Base-by-base conservation (phyloP, 176 grass and related monocot genomes). In the Carex pumila region DNA sequence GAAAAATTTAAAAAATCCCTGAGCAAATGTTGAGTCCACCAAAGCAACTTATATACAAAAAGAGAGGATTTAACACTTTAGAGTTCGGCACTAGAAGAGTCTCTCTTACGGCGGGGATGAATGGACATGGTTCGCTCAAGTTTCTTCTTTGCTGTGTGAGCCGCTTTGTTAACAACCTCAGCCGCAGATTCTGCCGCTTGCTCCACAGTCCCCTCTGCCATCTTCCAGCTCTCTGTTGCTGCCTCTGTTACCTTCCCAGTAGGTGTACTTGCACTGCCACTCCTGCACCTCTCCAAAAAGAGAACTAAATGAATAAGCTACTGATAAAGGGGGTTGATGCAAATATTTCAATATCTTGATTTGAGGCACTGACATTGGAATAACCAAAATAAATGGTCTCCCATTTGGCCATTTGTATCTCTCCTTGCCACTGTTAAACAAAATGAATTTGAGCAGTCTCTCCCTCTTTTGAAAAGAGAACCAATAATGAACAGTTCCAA, bases 161-260 rank as follows among this genome's bases (percentile, higher is more conserved):
- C 39, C 0, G 83, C 79, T 50, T 92, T 88, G 59, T 82, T 85
- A 14, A 89, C 88, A 25, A 84, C 82, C 61, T 77, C 50, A 21
- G 85, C 94, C 22, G 94, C 92, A n/a, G 88, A 85, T 83, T 85
- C 85, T 6, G 94, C 92, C 14, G 84, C 29, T 0, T 88, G 85
- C 85, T 78, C 83, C 61, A 91, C 87, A 37, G 87, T 49, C 82
- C 62, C 86, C 84, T 90, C 91, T n/a, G 89, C 82, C 81, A 87
- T 86, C 83, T 88, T 88, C 41, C 92, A 62, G 71, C 83, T 91
- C 83, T 81, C 83, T 72, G 65, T 85, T 1, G 88, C 90, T 34
- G 83, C 90, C 69, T 54, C 47, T 31, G 77, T 83, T 78, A 92
- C 81, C 53, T 43, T 81, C 12, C 61, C 41, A 0, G 61, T 66